Base-by-base conservation (phyloP, 352 stramenopile genomes). In the Globisporangium nunn region DNA sequence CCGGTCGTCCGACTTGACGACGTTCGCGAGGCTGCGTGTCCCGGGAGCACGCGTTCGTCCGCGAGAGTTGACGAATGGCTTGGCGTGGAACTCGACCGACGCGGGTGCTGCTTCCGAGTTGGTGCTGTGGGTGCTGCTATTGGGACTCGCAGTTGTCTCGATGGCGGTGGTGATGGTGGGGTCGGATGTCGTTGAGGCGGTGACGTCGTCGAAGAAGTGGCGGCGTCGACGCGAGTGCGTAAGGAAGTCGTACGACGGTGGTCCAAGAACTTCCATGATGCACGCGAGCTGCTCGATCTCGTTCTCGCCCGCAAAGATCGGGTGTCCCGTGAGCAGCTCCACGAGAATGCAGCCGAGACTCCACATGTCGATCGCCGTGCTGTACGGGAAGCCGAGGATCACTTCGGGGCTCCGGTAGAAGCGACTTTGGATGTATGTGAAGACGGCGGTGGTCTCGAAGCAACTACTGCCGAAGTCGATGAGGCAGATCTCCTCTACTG, bases 401-500 rank as follows among this genome's bases (percentile, higher is more conserved):
- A 99, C 95, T 68, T 99, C 95, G 7, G 96, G 96, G n/a, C 85
- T 96, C 28, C 97, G 85, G 72, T 99, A 99, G 70, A 99, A 99
- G 4, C 96, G 81, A 28, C 85, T 98, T 64, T 99, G 97, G 59
- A 99, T 98, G 78, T 99, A 99, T 31, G 91, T 95, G 64, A 98
- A 97, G 61, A 96, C 81, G 0, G 88, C 87, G 49, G 91, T 78
- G 0, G 49, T 40, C 44, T 86, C 87, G 14, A 94, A 70, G 78
- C 95, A 99, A 39, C 90, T 98, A 44, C 87, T 98, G 31, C 96
- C 97, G 78, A 99, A 99, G 74, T 99, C 97, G 61, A 99, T 98
- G 6, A 99, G 74, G 37, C 70, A 84, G 47, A 90, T 67, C 6
- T 43, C 61, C 3, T 62, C 57, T 3, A 76, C 40, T 2, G 55